Conservation (phyloP, 192 early-diverging fungal genomes). For the Allomyces javanicus region DNA sequence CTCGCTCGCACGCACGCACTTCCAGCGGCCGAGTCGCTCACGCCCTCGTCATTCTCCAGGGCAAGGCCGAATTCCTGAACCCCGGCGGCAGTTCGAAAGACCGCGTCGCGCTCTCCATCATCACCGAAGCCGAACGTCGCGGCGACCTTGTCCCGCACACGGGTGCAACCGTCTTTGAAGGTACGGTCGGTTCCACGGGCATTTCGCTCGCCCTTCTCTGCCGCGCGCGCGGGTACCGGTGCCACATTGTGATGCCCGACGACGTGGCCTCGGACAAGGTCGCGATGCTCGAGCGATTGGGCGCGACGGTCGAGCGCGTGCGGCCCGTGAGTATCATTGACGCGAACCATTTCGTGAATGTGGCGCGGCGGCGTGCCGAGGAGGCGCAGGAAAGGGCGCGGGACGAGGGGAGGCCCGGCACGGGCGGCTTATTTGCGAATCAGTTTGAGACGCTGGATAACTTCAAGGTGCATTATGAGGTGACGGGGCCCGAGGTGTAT, state of each 20-base stretch:
- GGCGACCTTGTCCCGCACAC: conserved; percentile 52
- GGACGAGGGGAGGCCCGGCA: not conserved
- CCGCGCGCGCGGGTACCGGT: conserved; percentile 70
- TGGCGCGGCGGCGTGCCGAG: conserved; percentile 54
- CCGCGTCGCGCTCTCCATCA: conserved; percentile 69
- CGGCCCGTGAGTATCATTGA: conserved; percentile 81
- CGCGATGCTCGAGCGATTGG: conserved; percentile 55
- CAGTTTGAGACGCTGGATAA: conserved; percentile 91
- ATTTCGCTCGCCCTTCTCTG: conserved; percentile 85
- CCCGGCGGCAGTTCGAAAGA: conserved; percentile 88
- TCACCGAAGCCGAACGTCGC: conserved; percentile 49
- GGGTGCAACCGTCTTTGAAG: conserved; percentile 71
- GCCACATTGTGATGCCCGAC: conserved; percentile 92
- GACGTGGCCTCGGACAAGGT: conserved; percentile 84
- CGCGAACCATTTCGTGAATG: conserved; percentile 73
- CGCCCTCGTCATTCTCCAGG: not conserved
- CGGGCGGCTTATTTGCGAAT: conserved; percentile 51
- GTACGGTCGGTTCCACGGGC: conserved; percentile 88
- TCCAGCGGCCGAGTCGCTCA: not conserved
- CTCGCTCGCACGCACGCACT: not conserved
- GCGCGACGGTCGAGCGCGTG: conserved; percentile 80
- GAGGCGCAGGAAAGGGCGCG: conserved; percentile 14
- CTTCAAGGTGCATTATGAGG: conserved; percentile 50
- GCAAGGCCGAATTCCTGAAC: conserved; percentile 63
- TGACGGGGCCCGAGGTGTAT: conserved; percentile 82